These are phyloP conservation scores for Basidiobolus meristosporus DNA, from an alignment of 371 early-diverging fungal genomes.

Conservation along the genomic window DNA sequence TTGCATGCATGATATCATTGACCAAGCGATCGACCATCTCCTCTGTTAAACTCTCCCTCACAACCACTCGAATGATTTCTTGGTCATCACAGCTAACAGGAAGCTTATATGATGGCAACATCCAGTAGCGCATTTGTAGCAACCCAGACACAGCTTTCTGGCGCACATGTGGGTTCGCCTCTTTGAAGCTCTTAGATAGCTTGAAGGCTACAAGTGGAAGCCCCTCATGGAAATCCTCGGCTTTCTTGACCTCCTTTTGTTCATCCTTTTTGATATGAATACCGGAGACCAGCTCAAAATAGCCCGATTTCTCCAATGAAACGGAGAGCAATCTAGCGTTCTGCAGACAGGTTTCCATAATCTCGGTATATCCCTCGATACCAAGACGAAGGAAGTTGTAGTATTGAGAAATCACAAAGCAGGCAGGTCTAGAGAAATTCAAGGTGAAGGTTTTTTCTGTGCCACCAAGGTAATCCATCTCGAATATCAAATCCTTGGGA, in stretches of 20 bases:
- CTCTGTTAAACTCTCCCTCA: constrained; percentile 18
- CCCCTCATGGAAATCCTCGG: constrained; percentile 11
- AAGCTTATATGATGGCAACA: constrained; percentile 17
- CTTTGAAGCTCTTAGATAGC: constrained; percentile 20
- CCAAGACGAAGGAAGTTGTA: constrained; percentile 55
- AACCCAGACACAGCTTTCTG: constrained; percentile 18
- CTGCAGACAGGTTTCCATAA: constrained; percentile 22
- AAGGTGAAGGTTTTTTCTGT: constrained; percentile 36
- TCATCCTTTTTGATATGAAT: constrained; percentile 25
- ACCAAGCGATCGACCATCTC: constrained; percentile 16
- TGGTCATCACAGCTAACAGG: constrained; percentile 9
- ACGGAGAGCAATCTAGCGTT: constrained; percentile 29
- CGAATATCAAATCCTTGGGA: constrained; percentile 44
- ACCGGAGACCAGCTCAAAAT: constrained; percentile 30
- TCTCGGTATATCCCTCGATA: constrained; percentile 28
- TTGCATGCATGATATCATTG: constrained; percentile 15
- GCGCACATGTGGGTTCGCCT: constrained; percentile 12
- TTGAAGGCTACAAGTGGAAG: constrained; percentile 42
- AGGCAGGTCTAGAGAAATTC: constrained; percentile 46
- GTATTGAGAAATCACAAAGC: constrained; percentile 49
- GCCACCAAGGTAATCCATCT: constrained; percentile 40
- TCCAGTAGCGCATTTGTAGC: constrained; percentile 23
- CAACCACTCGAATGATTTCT: constrained; percentile 19
- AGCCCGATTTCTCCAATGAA: constrained; percentile 23
- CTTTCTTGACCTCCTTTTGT: constrained; percentile 1